Evolutionary conservation across 805 yeast species (phyloP).

Genomic region (Barnettozyma vustinii): DNA sequence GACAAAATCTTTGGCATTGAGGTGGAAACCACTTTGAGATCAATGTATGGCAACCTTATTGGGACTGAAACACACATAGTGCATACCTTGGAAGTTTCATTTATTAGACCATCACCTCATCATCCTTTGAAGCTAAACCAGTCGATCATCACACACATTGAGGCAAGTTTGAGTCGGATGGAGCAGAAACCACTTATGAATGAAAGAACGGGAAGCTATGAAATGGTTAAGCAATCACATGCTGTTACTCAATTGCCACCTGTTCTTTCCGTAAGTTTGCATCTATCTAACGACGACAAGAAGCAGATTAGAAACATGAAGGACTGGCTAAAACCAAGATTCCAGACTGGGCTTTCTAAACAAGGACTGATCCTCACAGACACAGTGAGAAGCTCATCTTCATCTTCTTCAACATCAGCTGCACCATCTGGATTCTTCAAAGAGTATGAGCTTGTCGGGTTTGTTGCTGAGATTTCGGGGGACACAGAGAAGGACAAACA

Average conservation of each 20-base stretch:
- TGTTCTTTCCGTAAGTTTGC: constrained; percentile 55
- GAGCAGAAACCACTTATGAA: constrained; percentile 48
- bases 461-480: constrained; percentile 54
- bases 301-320: constrained; percentile 41
- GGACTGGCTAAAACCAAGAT: constrained; percentile 60
- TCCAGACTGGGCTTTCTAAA: constrained; percentile 40
- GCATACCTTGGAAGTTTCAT: constrained; percentile 18
- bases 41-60: constrained; percentile 18
- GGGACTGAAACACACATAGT: constrained; percentile 6
- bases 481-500: constrained; percentile 47
- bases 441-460: constrained; percentile 62
- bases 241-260: constrained; percentile 56
- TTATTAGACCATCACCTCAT: constrained; percentile 17
- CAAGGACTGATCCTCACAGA: constrained; percentile 10
- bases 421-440: constrained; percentile 16
- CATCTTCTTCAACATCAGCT: neutral
- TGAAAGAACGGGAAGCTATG: constrained; percentile 45
- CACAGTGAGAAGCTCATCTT: constrained; percentile 3
- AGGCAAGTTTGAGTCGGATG: constrained; percentile 50
- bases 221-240: constrained; percentile 47
- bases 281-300: constrained; percentile 50
- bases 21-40: constrained; percentile 36
- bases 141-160: constrained; percentile 51
- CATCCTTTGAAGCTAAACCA: constrained; percentile 26
- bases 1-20: constrained; percentile 37